phyloP scores from a whole-genome alignment of 2,329 filamentous ascomycete genomes.

The Ambrosiella cleistominuta region DNA sequence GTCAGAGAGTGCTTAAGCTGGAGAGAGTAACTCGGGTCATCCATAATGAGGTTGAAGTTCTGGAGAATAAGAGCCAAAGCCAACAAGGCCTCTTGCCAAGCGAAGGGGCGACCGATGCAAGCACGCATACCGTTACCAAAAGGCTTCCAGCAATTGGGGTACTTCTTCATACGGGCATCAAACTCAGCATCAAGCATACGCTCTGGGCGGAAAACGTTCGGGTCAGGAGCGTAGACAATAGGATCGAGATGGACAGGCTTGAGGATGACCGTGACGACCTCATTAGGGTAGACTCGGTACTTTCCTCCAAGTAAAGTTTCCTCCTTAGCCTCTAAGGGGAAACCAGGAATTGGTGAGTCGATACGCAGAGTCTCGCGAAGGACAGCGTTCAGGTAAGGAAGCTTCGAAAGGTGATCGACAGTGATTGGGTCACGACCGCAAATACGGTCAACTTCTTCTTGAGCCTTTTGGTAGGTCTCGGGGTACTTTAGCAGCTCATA shows the following conservation, averaged over 20 bases:
- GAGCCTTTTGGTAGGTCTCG: conserved; percentile 38
- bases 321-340: conserved; percentile 35
- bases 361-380: conserved; percentile 50
- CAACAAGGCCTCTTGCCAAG: conserved; percentile 54
- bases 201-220: conserved; percentile 49
- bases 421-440: conserved; percentile 39
- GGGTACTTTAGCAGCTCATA: conserved; percentile 50
- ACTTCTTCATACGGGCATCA: conserved; percentile 39
- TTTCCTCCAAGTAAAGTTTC: conserved; percentile 41
- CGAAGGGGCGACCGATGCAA: conserved; percentile 58
- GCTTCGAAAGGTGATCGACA: conserved; percentile 42
- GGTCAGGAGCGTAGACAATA: conserved; percentile 46
- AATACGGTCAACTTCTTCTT: conserved; percentile 49
- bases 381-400: conserved; percentile 48
- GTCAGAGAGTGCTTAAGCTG: conserved; percentile 39
- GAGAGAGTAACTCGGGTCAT: conserved; percentile 42
- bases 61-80: conserved; percentile 47
- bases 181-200: conserved; percentile 56
- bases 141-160: conserved; percentile 49
- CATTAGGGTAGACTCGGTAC: conserved; percentile 37
- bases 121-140: conserved; percentile 55
- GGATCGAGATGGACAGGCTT: conserved; percentile 43
- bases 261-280: conserved; percentile 33
- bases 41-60: conserved; percentile 49
- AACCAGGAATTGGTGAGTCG: conserved; percentile 22